Percentiles rank a stretch among this genome's conserved stretches.
Conservation (phyloP, 169 alveolate genomes). For the Eimeria brunetti region DNA sequence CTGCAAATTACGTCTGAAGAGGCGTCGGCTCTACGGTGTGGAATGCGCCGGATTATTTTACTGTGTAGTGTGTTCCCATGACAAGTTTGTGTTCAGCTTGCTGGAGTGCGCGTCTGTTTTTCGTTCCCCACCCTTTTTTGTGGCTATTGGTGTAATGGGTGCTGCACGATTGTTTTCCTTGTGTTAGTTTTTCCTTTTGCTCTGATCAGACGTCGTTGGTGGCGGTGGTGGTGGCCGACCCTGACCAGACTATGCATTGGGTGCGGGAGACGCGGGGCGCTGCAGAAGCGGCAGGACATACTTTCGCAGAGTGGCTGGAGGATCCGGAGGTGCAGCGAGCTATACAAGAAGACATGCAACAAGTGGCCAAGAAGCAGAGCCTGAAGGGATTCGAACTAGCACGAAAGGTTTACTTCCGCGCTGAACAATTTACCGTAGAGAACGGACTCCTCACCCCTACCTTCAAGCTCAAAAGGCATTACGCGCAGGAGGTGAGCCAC, state of each 20-base stretch:
- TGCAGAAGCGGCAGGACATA: neutral
- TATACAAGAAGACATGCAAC: conserved; percentile 60
- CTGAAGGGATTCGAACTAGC: conserved; percentile 79
- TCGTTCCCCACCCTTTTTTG: neutral
- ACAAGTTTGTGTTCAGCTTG: neutral
- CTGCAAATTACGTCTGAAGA: neutral
- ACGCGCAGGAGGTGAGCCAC: conserved; percentile 71
- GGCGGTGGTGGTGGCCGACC: conserved; percentile 78
- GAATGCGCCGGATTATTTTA: neutral
- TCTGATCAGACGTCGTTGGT: conserved; percentile 67
- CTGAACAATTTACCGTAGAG: conserved; percentile 82
- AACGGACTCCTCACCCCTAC: conserved; percentile 82
- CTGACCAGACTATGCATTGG: conserved; percentile 67
- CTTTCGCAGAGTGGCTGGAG: conserved; percentile 33
- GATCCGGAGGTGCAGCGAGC: conserved; percentile 65
- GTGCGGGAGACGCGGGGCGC: conserved; percentile 7
- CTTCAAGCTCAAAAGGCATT: conserved; percentile 79
- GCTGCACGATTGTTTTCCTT: neutral
- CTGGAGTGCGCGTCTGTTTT: neutral
- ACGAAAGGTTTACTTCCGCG: conserved; percentile 45
- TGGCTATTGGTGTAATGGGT: neutral
- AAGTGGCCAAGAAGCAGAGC: conserved; percentile 60
- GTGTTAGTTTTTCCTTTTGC: neutral
- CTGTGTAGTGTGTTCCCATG: neutral
- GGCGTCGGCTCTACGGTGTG: neutral